Percentiles rank a stretch among this genome's conserved stretches.
These are phyloP conservation scores for Nicotiana attenuata DNA, from an alignment of 257 asterid genomes.

Conservation along the genomic window DNA sequence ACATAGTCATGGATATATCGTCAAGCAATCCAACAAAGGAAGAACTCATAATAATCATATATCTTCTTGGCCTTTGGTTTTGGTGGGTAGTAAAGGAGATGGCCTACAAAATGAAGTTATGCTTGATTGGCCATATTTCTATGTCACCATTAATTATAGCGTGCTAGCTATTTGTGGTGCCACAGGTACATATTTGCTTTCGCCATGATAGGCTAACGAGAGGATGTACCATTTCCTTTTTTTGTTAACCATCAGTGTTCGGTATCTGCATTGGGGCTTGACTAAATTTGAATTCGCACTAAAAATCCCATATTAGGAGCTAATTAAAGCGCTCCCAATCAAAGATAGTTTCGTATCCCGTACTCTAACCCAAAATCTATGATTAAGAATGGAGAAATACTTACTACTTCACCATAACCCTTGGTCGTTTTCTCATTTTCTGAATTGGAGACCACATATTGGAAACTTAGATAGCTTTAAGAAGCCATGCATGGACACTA, in stretches of 20 bases:
- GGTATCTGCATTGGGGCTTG: rapidly evolving
- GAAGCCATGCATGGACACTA: conserved; percentile 3
- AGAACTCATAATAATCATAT: background rate
- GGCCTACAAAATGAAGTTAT: conserved; percentile 1
- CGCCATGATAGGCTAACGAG: background rate
- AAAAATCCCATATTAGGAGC: too few species aligned
- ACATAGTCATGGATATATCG: background rate
- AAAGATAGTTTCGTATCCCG: too few species aligned
- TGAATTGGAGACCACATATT: background rate
- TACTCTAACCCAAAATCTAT: too few species aligned
- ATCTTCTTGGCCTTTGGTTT: background rate
- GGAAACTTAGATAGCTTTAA: background rate
- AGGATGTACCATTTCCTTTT: background rate
- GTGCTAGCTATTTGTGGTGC: background rate
- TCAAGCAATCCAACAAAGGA: background rate
- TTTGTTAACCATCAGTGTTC: too few species aligned
- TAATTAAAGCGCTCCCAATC: too few species aligned
- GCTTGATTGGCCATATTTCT: background rate
- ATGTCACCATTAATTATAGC: background rate
- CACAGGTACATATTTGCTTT: background rate
- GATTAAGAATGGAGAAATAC: rapidly evolving
- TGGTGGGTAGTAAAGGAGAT: background rate
- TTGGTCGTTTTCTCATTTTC: background rate
- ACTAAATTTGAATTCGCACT: too few species aligned
- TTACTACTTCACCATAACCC: too few species aligned